Base-by-base conservation (phyloP, 768 basidiomycete species). In the Tephrocybe sp. region DNA sequence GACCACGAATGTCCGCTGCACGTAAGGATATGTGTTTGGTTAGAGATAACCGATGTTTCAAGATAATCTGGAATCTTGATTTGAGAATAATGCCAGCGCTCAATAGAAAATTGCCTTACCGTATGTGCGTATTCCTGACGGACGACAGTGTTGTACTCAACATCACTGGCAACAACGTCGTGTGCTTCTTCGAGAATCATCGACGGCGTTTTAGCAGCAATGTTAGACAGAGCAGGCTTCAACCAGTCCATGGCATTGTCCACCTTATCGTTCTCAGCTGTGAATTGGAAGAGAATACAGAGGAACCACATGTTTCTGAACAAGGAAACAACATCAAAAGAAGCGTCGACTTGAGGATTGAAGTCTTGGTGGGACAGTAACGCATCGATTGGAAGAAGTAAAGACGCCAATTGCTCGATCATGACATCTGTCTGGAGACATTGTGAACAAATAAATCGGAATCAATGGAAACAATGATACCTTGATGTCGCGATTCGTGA, bases 271-370 rank as follows among this genome's bases (percentile, higher is more conserved):
- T 76, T 73, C 16, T 72, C 67, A 5, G 69, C 69, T 2, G 91
- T 86, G 57, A 97, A 88, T 18, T 86, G 80, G 59, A 95, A 93
- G 13, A 95, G 78, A 21, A 89, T 80, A 62, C 91, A 93, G 16
- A 97, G 68, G 67, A 94, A 93, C 95, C 95, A 99, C 69, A 94
- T 76, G 60, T 91, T 93, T 37, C 94, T 82, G 78, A 97, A 98
- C 18, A 92, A 71, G 4, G 82, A 72, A 10, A 87, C 82, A 11
- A 91, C 63, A 19, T 82, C 82, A 4, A 81, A 61, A 0, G 83
- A 74, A 16, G 83, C 67, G 22, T 75, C 66, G 15, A 73, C 45
- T 27, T 83, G 77, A 1, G 87, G 82, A 38, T 77, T 74, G 64
- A 88, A 89, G 51, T 85, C 82, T 12, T 67, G 57, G 58, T 93